Conservation (phyloP, 805 yeast genomes). For the Pichia nakasei region DNA sequence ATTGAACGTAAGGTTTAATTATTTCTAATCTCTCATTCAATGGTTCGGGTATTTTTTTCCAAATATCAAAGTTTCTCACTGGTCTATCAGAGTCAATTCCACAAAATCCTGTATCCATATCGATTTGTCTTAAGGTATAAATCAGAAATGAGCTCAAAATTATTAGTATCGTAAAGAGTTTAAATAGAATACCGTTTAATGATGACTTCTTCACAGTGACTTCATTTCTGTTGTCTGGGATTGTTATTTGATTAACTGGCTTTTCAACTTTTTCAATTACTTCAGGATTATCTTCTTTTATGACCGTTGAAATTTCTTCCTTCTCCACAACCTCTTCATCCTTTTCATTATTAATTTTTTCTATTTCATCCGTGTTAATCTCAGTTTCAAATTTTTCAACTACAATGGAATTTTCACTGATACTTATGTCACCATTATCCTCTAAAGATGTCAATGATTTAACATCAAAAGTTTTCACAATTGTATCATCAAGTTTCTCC, state of each 20-base stretch:
- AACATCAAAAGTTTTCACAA: slow-evolving; percentile 7
- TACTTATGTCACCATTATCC: slow-evolving; percentile 4
- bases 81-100: slow-evolving; percentile 27
- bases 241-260: no score
- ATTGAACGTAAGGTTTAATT: slow-evolving; percentile 21
- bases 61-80: slow-evolving; percentile 1
- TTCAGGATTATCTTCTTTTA: neutral
- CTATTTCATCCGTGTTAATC: neutral
- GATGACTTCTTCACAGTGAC: no score
- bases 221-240: no score
- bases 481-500: neutral
- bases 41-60: slow-evolving; percentile 14
- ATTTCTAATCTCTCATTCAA: slow-evolving; percentile 5
- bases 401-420: slow-evolving; percentile 12
- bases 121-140: slow-evolving; percentile 54
- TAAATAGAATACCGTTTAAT: no score
- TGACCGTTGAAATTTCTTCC: no score
- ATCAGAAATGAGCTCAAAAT: neutral
- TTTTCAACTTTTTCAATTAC: neutral
- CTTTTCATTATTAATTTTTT: neutral
- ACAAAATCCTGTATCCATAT: slow-evolving; percentile 62
- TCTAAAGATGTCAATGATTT: slow-evolving; percentile 8
- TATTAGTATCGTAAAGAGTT: no score
- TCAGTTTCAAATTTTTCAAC: neutral
- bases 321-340: neutral